Percentiles rank a stretch among this genome's conserved stretches.
These are phyloP conservation scores for Phytophthora idaei DNA, from an alignment of 352 stramenopile species.

Conservation along the genomic window DNA sequence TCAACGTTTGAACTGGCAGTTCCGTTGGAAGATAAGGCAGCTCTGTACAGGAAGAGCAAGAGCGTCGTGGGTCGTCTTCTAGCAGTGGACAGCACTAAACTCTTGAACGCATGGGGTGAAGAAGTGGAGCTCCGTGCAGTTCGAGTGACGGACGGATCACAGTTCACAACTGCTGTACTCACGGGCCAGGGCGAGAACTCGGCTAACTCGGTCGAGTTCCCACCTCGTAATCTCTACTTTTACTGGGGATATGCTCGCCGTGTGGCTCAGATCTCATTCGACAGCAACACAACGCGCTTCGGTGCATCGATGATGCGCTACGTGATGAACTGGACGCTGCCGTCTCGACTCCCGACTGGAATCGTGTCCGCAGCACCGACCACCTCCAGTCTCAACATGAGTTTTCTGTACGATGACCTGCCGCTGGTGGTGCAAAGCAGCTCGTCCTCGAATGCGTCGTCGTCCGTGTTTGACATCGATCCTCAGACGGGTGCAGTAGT, in stretches of 20 bases:
- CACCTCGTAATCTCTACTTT: conserved; percentile 51
- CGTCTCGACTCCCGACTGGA: conserved; percentile 42
- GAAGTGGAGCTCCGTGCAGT: conserved; percentile 29
- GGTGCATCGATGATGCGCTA: conserved; percentile 60
- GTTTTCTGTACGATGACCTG: conserved; percentile 50
- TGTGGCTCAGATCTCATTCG: conserved; percentile 44
- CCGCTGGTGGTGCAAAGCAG: conserved; percentile 35
- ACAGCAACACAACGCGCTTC: conserved; percentile 59
- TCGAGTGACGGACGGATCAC: conserved; percentile 55
- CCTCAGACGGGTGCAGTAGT: conserved; percentile 51
- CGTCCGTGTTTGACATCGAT: conserved; percentile 53
- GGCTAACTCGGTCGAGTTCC: conserved; percentile 29
- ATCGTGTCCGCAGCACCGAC: conserved; percentile 10
- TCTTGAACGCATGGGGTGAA: conserved; percentile 38
- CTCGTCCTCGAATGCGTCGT: conserved; percentile 9
- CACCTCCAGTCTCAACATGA: conserved; percentile 50
- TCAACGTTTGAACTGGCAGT: conserved; percentile 26
- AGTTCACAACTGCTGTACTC: conserved; percentile 59
- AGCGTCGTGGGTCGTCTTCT: conserved; percentile 50
- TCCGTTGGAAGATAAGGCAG: conserved; percentile 27
- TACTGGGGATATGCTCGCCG: conserved; percentile 58
- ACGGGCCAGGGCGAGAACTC: conserved; percentile 26
- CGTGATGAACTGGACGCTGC: conserved; percentile 43
- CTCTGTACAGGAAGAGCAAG: conserved; percentile 40
- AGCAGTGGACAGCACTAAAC: conserved; percentile 37